These are phyloP conservation scores for Vigna unguiculata DNA, from an alignment of 306 rosid genomes.

Conservation along the genomic window DNA sequence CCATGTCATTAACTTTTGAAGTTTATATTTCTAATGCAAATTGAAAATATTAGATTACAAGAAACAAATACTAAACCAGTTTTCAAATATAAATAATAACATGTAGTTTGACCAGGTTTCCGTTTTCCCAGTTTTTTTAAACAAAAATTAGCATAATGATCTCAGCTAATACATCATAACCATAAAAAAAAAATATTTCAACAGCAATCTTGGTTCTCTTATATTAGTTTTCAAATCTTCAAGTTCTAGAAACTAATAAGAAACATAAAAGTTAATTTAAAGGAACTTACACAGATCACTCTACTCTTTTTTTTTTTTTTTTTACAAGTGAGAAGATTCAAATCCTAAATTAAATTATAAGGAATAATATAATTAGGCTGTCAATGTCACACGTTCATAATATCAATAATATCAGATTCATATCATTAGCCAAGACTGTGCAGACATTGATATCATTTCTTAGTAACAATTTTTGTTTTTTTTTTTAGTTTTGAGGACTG, in stretches of 20 bases:
- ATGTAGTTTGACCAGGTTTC: constrained; percentile 32
- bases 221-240: background rate
- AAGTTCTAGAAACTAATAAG: background rate
- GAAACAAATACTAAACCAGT: constrained; percentile 4
- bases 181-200: background rate
- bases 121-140: background rate
- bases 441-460: background rate
- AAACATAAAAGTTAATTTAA: background rate
- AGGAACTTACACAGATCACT: background rate
- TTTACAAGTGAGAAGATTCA: background rate
- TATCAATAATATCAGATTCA: background rate
- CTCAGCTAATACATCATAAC: background rate
- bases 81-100: background rate
- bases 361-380: background rate
- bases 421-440: background rate
- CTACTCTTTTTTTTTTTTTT: background rate
- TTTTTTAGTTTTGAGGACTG: background rate
- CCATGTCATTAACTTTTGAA: constrained; percentile 1
- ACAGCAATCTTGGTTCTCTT: background rate
- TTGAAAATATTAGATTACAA: background rate
- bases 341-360: background rate
- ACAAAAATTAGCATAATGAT: background rate
- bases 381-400: background rate
- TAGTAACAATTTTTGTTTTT: background rate
- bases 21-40: background rate